Evolutionary conservation across 305 asterid species (phyloP).

Genomic region (Plantago coronopus): DNA sequence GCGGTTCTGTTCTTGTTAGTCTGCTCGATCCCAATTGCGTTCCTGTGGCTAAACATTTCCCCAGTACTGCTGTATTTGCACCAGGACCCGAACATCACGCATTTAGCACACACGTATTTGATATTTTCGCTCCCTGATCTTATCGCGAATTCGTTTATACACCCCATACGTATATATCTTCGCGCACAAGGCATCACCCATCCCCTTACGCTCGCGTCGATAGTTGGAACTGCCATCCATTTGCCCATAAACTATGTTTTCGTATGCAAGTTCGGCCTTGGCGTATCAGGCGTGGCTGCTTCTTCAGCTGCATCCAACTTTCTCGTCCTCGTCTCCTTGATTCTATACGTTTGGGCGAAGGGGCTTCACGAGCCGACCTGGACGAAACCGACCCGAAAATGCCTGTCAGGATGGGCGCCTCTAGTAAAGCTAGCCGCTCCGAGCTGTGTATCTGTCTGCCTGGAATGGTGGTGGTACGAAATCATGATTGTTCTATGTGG

Average conservation of each 20-base stretch:
- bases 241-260: conserved; percentile 50
- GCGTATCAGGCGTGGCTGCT: conserved; percentile 74
- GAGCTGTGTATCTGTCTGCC: conserved; percentile 76
- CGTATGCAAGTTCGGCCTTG: conserved; percentile 43
- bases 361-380: conserved; percentile 56
- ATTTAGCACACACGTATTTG: conserved; percentile 62
- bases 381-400: conserved; percentile 49
- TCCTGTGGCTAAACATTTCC: conserved; percentile 67
- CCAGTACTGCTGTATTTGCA: conserved; percentile 48
- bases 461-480: conserved; percentile 96
- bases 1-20: conserved; percentile 52
- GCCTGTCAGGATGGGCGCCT: conserved; percentile 77
- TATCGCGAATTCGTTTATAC: conserved; percentile 57
- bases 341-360: conserved; percentile 35
- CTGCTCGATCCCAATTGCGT: conserved; percentile 51
- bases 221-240: conserved; percentile 54
- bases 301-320: conserved; percentile 63
- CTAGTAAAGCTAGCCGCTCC: conserved; percentile 67
- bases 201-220: conserved; percentile 58
- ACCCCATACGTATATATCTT: conserved; percentile 81
- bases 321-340: conserved; percentile 34
- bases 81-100: conserved; percentile 58
- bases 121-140: conserved; percentile 69
- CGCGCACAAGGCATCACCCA: conserved; percentile 84
- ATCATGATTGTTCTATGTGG: conserved; percentile 75